Percentiles rank a stretch among this genome's conserved stretches.
phyloP scores from a whole-genome alignment of 148 eudicot genomes.

The Rhododendron vialii region DNA sequence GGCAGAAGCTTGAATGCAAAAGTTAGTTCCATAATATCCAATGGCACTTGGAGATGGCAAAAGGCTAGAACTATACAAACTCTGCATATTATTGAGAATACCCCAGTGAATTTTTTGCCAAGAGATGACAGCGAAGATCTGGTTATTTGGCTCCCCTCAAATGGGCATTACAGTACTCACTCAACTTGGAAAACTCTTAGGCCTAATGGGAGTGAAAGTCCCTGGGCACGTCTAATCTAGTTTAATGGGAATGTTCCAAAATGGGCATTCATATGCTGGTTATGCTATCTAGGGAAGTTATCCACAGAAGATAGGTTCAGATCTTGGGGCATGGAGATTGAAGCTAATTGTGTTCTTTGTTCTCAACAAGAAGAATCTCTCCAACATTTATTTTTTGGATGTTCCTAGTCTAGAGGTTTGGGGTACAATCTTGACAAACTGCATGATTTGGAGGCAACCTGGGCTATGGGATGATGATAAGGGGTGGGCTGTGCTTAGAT shows the following conservation, averaged over 20 bases:
- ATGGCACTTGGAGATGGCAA: too few relatives aligned
- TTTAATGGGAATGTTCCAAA: background rate
- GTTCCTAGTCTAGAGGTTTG: background rate
- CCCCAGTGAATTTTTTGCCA: too few relatives aligned
- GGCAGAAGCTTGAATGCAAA: too few relatives aligned
- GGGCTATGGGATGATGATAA: too few relatives aligned
- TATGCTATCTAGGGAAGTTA: background rate
- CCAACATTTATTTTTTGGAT: background rate
- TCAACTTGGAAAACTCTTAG: background rate
- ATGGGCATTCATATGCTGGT: background rate
- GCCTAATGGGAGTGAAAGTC: background rate
- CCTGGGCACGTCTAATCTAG: background rate
- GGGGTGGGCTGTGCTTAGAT: too few relatives aligned
- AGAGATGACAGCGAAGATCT: background rate
- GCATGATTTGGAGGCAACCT: too few relatives aligned
- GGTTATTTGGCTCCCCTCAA: background rate
- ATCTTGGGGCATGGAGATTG: background rate
- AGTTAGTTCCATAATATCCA: too few relatives aligned
- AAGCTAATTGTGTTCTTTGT: background rate
- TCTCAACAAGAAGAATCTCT: background rate
- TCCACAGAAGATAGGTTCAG: background rate
- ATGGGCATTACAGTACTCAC: background rate
- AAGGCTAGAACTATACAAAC: too few relatives aligned
- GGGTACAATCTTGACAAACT: background rate
- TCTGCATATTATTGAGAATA: too few relatives aligned